Conservation (phyloP, 75 land plant genomes). For the Picea glauca region DNA sequence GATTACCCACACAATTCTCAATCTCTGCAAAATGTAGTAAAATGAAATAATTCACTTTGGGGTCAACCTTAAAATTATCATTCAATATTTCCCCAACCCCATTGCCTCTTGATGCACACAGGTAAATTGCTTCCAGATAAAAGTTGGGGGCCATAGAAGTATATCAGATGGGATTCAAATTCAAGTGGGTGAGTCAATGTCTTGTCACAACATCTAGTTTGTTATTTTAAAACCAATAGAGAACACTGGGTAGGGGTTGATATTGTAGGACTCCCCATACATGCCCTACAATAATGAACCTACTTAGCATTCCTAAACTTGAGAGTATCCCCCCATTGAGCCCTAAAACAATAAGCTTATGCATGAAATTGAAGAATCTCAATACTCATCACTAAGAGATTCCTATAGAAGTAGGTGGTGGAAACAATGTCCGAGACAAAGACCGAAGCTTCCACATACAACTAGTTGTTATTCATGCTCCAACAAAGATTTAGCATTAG, state of each 20-base stretch:
- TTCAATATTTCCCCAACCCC: slow-evolving; percentile 35
- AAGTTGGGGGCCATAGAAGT: slow-evolving; percentile 63
- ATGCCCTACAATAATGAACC: no score
- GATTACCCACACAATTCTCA: slow-evolving; percentile 32
- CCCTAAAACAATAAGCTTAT: no score
- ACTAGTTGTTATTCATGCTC: no score
- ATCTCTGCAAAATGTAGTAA: slow-evolving; percentile 98
- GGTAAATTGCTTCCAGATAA: slow-evolving; percentile 75
- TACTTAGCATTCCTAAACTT: no score
- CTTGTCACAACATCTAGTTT: slow-evolving; percentile 14
- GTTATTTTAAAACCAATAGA: slow-evolving; percentile 63
- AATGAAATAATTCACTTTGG: slow-evolving; percentile 76
- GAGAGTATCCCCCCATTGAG: no score
- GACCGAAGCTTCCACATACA: no score
- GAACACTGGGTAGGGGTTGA: slow-evolving; percentile 73
- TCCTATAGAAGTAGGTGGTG: no score
- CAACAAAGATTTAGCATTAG: no score
- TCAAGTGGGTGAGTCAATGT: slow-evolving; percentile 22
- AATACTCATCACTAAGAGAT: no score
- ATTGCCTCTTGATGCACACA: slow-evolving; percentile 46
- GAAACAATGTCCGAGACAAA: no score
- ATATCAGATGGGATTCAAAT: slow-evolving; percentile 18
- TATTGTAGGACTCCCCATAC: slow-evolving; percentile 53
- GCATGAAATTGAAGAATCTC: no score
- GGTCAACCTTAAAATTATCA: slow-evolving; percentile 68